A percentile compares a stretch with the other conserved stretches of the same genome.
Evolutionary conservation across 305 asterid species (phyloP).

Genomic region (Fraxinus velutina): DNA sequence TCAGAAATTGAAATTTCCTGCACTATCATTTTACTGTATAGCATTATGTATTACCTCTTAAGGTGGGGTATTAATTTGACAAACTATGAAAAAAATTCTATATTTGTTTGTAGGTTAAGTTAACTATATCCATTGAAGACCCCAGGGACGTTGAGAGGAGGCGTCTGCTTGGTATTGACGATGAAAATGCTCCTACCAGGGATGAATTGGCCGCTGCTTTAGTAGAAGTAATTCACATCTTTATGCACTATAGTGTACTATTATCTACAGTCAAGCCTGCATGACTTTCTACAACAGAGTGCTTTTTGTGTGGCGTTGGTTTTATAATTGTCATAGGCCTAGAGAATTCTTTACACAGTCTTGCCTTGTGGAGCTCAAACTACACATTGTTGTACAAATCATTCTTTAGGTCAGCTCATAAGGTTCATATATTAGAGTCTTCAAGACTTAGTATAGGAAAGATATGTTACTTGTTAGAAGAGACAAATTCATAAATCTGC

Average conservation of each 20-base stretch:
- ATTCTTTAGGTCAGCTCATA: background rate
- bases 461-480: background rate
- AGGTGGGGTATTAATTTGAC: background rate
- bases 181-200: conserved; percentile 83
- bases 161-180: conserved; percentile 91
- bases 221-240: conserved; percentile 56
- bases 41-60: background rate
- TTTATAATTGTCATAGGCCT: background rate
- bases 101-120: conserved; percentile 52
- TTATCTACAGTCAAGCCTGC: background rate
- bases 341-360: background rate
- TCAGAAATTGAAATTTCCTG: background rate
- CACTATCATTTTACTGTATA: background rate
- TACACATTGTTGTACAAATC: background rate
- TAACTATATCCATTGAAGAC: conserved; percentile 84
- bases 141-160: conserved; percentile 92
- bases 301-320: background rate
- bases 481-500: background rate
- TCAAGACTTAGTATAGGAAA: background rate
- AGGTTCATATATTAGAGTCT: background rate
- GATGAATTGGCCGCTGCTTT: conserved; percentile 78
- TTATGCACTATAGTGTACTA: background rate
- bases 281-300: background rate
- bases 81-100: background rate
- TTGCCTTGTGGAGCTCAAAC: background rate